phyloP scores from a whole-genome alignment of 306 rosid species.

The Sicyos edulis region DNA sequence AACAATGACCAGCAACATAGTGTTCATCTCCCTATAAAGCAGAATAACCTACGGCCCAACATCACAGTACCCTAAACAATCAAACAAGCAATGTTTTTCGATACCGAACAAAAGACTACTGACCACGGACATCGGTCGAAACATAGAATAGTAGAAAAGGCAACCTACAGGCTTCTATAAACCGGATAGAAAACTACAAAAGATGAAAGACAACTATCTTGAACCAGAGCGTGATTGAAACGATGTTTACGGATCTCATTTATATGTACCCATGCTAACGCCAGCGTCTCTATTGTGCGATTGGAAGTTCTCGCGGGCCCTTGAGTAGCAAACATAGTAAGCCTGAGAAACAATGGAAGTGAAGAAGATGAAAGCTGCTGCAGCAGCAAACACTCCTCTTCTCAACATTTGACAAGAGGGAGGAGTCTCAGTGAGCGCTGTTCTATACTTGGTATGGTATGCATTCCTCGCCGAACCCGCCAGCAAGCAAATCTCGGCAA shows the following conservation, averaged over 20 bases:
- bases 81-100: constrained; percentile 4
- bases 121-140: not conserved
- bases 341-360: constrained; percentile 59
- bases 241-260: constrained; percentile 37
- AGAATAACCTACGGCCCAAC: not conserved
- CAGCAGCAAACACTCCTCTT: constrained; percentile 88
- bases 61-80: not conserved
- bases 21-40: not conserved
- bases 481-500: constrained; percentile 77
- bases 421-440: constrained; percentile 24
- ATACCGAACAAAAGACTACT: not conserved
- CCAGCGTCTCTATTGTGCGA: constrained; percentile 57
- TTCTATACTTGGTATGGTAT: constrained; percentile 79
- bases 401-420: constrained; percentile 69
- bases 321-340: constrained; percentile 78
- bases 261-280: constrained; percentile 79
- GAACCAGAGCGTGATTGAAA: not conserved
- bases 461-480: constrained; percentile 94
- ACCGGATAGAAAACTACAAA: not conserved
- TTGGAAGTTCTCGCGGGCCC: constrained; percentile 70
- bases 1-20: not conserved
- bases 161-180: constrained; percentile 14
- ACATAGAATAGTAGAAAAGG: not conserved
- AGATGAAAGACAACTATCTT: not conserved
- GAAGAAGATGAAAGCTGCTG: constrained; percentile 77